phyloP scores from a whole-genome alignment of 2,329 filamentous ascomycete genomes.

The Sporothrix globosa region DNA sequence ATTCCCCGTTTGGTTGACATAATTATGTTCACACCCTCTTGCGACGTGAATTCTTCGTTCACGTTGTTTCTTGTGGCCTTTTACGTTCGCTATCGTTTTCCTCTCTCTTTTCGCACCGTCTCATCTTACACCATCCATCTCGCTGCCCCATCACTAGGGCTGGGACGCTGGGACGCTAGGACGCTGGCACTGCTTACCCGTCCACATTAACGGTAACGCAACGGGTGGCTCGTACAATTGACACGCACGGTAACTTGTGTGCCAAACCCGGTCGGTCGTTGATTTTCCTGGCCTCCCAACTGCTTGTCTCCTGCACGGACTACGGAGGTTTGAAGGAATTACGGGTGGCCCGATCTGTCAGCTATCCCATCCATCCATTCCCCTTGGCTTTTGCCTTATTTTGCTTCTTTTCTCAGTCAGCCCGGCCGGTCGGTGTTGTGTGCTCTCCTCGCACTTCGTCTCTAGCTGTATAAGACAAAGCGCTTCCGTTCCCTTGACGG shows the following conservation, averaged over 20 bases:
- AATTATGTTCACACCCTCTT: background rate
- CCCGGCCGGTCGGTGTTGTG: slow-evolving; percentile 11
- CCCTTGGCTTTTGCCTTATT: background rate
- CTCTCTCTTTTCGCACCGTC: too few relatives aligned
- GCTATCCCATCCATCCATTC: background rate
- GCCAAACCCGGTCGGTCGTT: background rate
- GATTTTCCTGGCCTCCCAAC: too few relatives aligned
- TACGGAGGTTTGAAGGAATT: slow-evolving; percentile 4
- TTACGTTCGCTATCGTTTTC: too few relatives aligned
- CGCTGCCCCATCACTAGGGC: too few relatives aligned
- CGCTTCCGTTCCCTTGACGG: background rate
- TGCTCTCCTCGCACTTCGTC: background rate
- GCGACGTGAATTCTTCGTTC: too few relatives aligned
- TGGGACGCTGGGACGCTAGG: too few relatives aligned
- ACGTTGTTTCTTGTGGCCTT: too few relatives aligned
- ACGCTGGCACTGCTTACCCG: background rate
- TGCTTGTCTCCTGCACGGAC: background rate
- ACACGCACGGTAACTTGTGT: background rate
- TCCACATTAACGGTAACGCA: background rate
- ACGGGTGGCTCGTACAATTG: too few relatives aligned
- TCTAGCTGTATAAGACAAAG: background rate
- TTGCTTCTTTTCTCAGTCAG: background rate
- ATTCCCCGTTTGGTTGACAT: background rate
- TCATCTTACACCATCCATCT: too few relatives aligned
- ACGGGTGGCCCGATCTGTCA: background rate